Percentiles rank a stretch among this genome's conserved stretches.
phyloP scores from a whole-genome alignment of 2,329 filamentous ascomycete species.

The Apiospora aurea region DNA sequence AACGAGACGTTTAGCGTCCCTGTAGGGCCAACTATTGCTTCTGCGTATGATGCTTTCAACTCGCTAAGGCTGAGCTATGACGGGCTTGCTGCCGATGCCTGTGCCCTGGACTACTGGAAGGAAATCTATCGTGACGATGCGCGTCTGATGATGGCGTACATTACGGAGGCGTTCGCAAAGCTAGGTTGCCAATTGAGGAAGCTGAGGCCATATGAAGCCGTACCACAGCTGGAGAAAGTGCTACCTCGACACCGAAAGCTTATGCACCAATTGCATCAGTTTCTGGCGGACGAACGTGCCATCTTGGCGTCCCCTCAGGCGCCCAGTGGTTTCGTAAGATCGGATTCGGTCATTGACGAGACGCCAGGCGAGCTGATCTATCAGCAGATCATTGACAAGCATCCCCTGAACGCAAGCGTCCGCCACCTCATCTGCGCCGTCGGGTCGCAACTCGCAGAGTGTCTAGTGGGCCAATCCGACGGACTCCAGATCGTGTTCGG shows the following conservation, averaged over 20 bases:
- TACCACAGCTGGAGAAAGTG: conserved; percentile 31
- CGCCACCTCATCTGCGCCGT: conserved; percentile 32
- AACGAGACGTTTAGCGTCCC: not conserved
- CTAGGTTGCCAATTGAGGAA: conserved; percentile 38
- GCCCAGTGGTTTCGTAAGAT: conserved; percentile 16
- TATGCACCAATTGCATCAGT: conserved; percentile 35
- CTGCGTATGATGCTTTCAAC: not conserved
- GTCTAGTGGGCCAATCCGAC: conserved; percentile 34
- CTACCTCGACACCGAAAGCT: conserved; percentile 39
- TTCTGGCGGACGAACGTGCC: conserved; percentile 41
- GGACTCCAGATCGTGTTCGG: conserved; percentile 35
- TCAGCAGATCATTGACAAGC: conserved; percentile 25
- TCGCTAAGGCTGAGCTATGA: conserved; percentile 19
- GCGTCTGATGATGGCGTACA: conserved; percentile 42
- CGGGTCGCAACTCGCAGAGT: conserved; percentile 32
- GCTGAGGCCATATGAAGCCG: conserved; percentile 31
- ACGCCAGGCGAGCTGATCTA: conserved; percentile 27
- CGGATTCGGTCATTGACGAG: conserved; percentile 24
- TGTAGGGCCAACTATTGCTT: not conserved
- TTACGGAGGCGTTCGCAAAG: conserved; percentile 40
- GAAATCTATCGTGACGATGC: conserved; percentile 40
- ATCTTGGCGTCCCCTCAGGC: conserved; percentile 7
- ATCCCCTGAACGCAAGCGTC: conserved; percentile 30
- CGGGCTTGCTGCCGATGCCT: not conserved
- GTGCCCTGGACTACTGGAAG: conserved; percentile 36